Percentiles rank a stretch among this genome's conserved stretches.
Conservation (phyloP, 495 filamentous ascomycete species). For the Neurospora sp. region DNA sequence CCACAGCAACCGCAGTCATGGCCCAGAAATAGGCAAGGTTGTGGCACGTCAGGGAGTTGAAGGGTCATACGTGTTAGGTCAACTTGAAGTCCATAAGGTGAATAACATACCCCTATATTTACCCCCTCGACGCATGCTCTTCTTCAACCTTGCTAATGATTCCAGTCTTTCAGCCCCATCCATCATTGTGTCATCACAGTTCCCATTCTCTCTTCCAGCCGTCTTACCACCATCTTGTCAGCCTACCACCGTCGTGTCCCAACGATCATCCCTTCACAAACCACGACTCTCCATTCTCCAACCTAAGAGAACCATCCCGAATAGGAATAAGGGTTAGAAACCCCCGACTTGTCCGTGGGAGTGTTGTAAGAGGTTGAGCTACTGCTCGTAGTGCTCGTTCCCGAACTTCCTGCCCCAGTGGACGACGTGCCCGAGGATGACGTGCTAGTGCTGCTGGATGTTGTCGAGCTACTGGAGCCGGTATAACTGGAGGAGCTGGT, state of each 20-base stretch:
- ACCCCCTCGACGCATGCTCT: neutral
- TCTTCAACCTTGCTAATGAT: neutral
- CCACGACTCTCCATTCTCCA: neutral
- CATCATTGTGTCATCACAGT: neutral
- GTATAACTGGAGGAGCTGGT: neutral
- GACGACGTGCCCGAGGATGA: neutral
- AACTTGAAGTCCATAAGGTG: neutral
- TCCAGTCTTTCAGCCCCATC: neutral
- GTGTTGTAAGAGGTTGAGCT: neutral
- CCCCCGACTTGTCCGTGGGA: neutral
- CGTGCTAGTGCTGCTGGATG: neutral
- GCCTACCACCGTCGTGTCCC: neutral
- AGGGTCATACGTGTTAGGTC: neutral
- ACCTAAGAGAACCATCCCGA: neutral
- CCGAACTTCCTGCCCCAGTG: neutral
- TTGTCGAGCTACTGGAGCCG: neutral
- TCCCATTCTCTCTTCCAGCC: neutral
- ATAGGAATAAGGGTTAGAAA: neutral
- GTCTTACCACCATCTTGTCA: neutral
- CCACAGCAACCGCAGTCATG: neutral
- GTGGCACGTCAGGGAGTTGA: neutral
- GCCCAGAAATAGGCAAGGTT: neutral
- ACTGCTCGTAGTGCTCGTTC: neutral
- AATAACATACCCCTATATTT: neutral
- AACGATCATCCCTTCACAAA: neutral